Evolutionary conservation across 2,329 filamentous ascomycete genomes (phyloP), one percentile per base, ranked within the genome.

Genomic region (Aspergillus pseudoterreus): DNA sequence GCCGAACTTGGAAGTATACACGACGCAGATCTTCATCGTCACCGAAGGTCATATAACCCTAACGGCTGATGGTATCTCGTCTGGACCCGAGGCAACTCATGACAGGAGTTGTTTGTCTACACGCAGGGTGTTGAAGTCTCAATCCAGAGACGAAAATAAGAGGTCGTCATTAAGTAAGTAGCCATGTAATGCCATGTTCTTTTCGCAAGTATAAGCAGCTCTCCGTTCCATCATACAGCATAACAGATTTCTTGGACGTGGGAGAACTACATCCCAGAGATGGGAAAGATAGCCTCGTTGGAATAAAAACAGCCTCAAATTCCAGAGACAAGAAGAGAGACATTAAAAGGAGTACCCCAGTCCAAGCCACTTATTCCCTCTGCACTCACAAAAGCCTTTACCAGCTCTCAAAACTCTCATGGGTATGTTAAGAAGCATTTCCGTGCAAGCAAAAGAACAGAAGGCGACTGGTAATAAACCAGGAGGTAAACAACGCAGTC

Each of bases 351-450:
- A 21, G 24, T 36, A 21, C 39, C 52, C 41, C 51, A 50, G 46
- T 55, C 50, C 27, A 57, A 56, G 50, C 52, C 54, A 50, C 57
- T 53, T 54, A 48, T 57, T 59, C 54, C 57, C 54, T 51, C 49
- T 54, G 57, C 56, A 53, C 45, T 50, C 49, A 51, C 45, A 60
- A 53, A 54, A 46, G 42, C 35, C 47, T 43, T 54, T 45, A 52
- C 53, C 57, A 51, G 51, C 55, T 55, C 49, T 59, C 57, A 61
- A 60, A 64, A 64, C 57, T 59, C 54, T 59, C 53, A 62, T 58
- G 62, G 60, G 60, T 63, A 64, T 64, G 62, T 61, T 48, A 55
- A 57, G 55, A 50, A 51, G 60, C 52, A 57, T 55, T 52, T 49
- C 55, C 54, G 57, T 52, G 56, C 53, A 56, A 57, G 51, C 15